These are phyloP conservation scores for Chenopodium quinoa DNA, from an alignment of 148 eudicot genomes.

Conservation along the genomic window DNA sequence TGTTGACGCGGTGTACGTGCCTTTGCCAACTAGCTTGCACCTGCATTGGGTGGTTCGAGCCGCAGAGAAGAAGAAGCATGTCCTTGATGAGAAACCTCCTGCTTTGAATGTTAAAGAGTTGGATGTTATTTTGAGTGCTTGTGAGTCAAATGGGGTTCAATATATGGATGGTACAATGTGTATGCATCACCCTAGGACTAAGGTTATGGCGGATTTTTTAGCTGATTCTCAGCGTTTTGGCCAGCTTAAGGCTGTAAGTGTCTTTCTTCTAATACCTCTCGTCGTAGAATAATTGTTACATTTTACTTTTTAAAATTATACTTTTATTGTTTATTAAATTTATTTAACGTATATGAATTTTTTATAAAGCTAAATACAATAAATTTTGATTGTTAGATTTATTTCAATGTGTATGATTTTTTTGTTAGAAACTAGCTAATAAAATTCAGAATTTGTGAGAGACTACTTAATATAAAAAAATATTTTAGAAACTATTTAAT, in stretches of 20 bases:
- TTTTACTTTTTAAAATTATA: too few relatives aligned
- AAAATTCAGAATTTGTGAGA: too few relatives aligned
- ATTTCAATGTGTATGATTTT: too few relatives aligned
- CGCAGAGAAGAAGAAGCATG: constrained; percentile 63
- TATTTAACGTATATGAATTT: too few relatives aligned
- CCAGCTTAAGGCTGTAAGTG: constrained; percentile 42
- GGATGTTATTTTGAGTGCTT: constrained; percentile 50
- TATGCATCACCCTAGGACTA: constrained; percentile 59
- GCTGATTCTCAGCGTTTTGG: constrained; percentile 40
- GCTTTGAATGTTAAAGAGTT: constrained; percentile 55
- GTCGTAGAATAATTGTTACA: too few relatives aligned
- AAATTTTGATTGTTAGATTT: too few relatives aligned
- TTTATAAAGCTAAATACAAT: too few relatives aligned
- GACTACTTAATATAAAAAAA: too few relatives aligned
- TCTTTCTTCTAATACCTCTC: not conserved
- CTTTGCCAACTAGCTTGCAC: constrained; percentile 74
- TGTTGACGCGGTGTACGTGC: constrained; percentile 73
- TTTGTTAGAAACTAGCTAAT: too few relatives aligned
- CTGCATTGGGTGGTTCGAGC: constrained; percentile 59
- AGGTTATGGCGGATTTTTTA: constrained; percentile 35
- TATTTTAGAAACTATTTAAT: too few relatives aligned
- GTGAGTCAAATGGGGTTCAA: constrained; percentile 60
- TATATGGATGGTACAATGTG: constrained; percentile 71
- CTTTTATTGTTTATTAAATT: too few relatives aligned
- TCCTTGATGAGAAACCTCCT: constrained; percentile 70